Conservation (phyloP, 306 rosid species). For the Quercus cerris region DNA sequence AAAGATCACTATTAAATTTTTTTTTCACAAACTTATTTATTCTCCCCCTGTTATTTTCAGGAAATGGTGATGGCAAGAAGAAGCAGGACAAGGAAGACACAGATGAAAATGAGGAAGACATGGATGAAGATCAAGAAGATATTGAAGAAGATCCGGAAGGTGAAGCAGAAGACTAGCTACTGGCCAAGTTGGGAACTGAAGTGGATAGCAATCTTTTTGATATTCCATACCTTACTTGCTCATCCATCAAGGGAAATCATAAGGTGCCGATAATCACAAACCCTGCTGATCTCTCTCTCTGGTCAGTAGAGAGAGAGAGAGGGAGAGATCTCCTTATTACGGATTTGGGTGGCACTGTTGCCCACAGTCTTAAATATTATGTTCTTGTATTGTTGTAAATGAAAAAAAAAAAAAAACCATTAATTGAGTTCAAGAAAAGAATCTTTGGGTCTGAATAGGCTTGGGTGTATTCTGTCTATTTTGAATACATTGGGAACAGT, state of each 20-base stretch:
- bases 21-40: neutral
- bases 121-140: conserved; percentile 10
- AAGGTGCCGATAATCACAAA: too few relatives aligned
- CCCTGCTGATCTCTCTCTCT: too few relatives aligned
- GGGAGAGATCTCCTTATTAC: neutral
- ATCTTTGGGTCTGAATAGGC: too few relatives aligned
- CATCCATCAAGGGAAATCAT: neutral
- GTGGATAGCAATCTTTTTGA: neutral
- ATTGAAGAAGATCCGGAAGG: conserved; percentile 26
- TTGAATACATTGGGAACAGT: too few relatives aligned
- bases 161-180: conserved; percentile 22
- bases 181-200: neutral
- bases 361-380: neutral
- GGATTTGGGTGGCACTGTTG: neutral
- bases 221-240: neutral
- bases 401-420: too few relatives aligned
- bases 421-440: neutral
- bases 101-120: conserved; percentile 12
- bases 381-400: neutral
- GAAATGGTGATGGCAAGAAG: conserved; percentile 44
- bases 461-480: too few relatives aligned
- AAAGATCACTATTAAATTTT: neutral
- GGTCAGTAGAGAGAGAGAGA: neutral
- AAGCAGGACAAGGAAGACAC: conserved; percentile 22
- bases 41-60: conserved; percentile 25